Percentiles rank a stretch among this genome's conserved stretches.
These are phyloP conservation scores for Penicillium sp. DNA, from an alignment of 2,329 filamentous ascomycete genomes.

Conservation along the genomic window DNA sequence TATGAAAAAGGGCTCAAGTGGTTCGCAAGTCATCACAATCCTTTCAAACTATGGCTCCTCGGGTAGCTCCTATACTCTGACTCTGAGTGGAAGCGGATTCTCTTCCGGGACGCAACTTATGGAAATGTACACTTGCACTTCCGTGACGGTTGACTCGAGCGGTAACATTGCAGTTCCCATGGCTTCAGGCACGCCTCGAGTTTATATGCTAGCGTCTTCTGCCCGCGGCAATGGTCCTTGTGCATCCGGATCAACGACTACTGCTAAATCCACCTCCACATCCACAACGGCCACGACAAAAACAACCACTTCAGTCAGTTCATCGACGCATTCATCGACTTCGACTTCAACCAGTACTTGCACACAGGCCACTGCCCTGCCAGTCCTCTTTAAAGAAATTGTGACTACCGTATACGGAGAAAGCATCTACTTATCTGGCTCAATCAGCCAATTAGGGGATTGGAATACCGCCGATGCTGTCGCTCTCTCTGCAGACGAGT, in stretches of 20 bases:
- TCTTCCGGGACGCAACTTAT: slow-evolving; percentile 21
- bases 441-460: slow-evolving; percentile 56
- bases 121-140: slow-evolving; percentile 41
- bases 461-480: slow-evolving; percentile 60
- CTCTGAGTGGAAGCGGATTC: slow-evolving; percentile 23
- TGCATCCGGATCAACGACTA: slow-evolving; percentile 1
- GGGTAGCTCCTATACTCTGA: slow-evolving; percentile 23
- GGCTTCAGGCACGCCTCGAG: slow-evolving; percentile 42
- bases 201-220: slow-evolving; percentile 26
- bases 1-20: slow-evolving; percentile 44
- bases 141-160: slow-evolving; percentile 41
- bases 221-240: neutral
- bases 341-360: slow-evolving; percentile 10
- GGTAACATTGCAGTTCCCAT: slow-evolving; percentile 49
- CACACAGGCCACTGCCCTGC: slow-evolving; percentile 43
- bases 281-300: neutral
- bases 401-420: slow-evolving; percentile 61
- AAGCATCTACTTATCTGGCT: slow-evolving; percentile 65
- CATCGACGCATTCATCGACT: neutral
- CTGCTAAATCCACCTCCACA: neutral
- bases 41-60: slow-evolving; percentile 44
- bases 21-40: slow-evolving; percentile 41
- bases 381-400: slow-evolving; percentile 62
- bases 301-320: neutral
- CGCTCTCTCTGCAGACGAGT: slow-evolving; percentile 57